phyloP scores from a whole-genome alignment of 495 filamentous ascomycete genomes.

The Penicillium robsamsonii region DNA sequence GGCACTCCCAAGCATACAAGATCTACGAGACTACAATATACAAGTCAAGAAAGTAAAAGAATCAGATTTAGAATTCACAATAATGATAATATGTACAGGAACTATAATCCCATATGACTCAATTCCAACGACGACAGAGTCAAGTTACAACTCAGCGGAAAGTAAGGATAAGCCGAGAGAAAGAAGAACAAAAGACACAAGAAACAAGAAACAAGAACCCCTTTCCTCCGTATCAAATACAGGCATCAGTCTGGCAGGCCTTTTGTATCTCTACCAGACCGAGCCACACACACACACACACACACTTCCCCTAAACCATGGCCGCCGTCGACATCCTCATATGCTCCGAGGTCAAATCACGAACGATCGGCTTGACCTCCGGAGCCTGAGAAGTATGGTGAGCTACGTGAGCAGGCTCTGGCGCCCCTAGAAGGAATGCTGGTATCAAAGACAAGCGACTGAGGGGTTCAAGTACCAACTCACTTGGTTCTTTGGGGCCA shows the following conservation, averaged over 20 bases:
- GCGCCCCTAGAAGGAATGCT: not conserved
- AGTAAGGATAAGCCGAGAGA: not conserved
- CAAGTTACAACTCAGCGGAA: not conserved
- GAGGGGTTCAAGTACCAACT: not conserved
- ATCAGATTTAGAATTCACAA: not conserved
- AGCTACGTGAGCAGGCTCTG: not conserved
- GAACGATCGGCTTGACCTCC: not conserved
- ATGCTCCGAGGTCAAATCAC: not conserved
- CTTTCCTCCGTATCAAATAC: not conserved
- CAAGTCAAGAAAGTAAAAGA: not conserved
- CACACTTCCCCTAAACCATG: not conserved
- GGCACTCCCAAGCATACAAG: not conserved
- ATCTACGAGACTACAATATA: not conserved
- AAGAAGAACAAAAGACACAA: not conserved
- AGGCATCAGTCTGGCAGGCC: not conserved
- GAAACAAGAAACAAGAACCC: not conserved
- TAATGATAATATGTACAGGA: not conserved
- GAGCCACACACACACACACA: not conserved
- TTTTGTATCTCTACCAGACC: conserved; percentile 2
- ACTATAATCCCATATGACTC: not conserved
- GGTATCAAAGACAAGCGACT: not conserved
- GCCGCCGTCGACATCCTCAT: not conserved
- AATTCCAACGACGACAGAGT: not conserved
- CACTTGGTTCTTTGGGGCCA: not conserved
- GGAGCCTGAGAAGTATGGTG: not conserved